These are phyloP conservation scores for Verticillium klebahnii DNA, from an alignment of 2,329 filamentous ascomycete species.

Conservation along the genomic window DNA sequence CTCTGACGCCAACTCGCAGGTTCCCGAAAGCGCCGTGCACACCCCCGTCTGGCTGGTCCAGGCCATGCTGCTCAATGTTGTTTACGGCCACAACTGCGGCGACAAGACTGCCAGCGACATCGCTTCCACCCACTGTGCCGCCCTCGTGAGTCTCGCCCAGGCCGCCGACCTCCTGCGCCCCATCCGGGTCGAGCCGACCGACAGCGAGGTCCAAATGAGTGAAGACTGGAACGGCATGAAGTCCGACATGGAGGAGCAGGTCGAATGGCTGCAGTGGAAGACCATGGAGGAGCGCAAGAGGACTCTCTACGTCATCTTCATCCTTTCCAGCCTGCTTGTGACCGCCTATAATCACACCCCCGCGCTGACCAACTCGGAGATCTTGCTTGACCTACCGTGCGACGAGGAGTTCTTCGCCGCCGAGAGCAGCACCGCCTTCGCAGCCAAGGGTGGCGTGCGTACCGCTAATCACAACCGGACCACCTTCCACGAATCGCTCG, in stretches of 20 bases:
- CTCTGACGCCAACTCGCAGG: slow-evolving; percentile 40
- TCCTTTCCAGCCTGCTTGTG: slow-evolving; percentile 84
- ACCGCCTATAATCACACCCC: slow-evolving; percentile 92
- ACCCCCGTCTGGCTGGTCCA: slow-evolving; percentile 94
- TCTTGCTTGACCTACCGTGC: slow-evolving; percentile 82
- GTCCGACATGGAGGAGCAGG: slow-evolving; percentile 51
- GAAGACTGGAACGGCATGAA: slow-evolving; percentile 47
- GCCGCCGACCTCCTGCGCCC: slow-evolving; percentile 68
- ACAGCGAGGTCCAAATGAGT: slow-evolving; percentile 53
- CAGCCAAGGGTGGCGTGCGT: slow-evolving; percentile 67
- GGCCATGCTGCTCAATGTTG: slow-evolving; percentile 92
- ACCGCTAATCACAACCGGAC: slow-evolving; percentile 66
- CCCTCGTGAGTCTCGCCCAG: slow-evolving; percentile 83
- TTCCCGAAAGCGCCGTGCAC: slow-evolving; percentile 58
- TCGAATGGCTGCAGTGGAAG: slow-evolving; percentile 90
- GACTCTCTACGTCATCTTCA: slow-evolving; percentile 86
- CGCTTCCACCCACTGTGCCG: slow-evolving; percentile 86
- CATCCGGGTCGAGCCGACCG: slow-evolving; percentile 37
- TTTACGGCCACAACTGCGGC: slow-evolving; percentile 91
- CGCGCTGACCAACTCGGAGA: slow-evolving; percentile 89
- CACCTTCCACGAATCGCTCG: slow-evolving; percentile 79
- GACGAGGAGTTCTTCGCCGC: slow-evolving; percentile 89
- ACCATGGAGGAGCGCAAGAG: slow-evolving; percentile 84
- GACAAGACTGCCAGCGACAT: slow-evolving; percentile 90
- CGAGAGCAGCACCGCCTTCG: slow-evolving; percentile 77